Base-by-base conservation (phyloP, 1,284 basidiomycete species). In the Calocybe gambosa region DNA sequence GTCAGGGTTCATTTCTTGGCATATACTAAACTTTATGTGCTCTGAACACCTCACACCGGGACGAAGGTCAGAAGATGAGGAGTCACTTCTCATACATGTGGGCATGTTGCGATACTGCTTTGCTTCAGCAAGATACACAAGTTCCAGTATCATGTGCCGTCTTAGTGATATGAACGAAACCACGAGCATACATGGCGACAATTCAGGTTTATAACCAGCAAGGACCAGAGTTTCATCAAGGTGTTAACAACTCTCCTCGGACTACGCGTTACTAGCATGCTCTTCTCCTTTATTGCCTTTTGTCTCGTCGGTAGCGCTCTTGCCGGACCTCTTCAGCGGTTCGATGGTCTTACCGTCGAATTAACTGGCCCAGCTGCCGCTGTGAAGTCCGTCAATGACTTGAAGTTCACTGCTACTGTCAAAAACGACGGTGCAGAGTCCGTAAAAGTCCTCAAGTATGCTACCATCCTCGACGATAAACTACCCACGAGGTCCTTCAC, bases 401-500 rank as follows among this genome's bases (percentile, higher is more conserved):
- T 73, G 55, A 65, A 63, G 49, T 61, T 56, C 39, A 50, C 46
- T 15, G 52, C 54, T 18, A 46, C 46, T 19, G 49, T 56, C 18
- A 54, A 28, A 31, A 54, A 56, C 35, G 29, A 36, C 12, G 55
- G 55, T 12, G 35, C 43, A n/a, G 49, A 52, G 28, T 35, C 44
- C 31, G 46, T 56, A 9, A 56, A 54, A 42, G 36, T 54, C 35
- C 45, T 56, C 26, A 54, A 51, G 39, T 56, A 56, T 36, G 50
- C 39, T 8, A 73, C 72, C 21, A 63, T 74, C 47, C 64, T 74
- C 44, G 73, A 75, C 53, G 60, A 60, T 45, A 57, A 65, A 31
- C 56, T 69, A 12, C 71, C 71, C 6, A 73, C 70, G 18, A 67
- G 63, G 54, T 71, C 70, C 3, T 74, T 75, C 60, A 57, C 55